These are phyloP conservation scores for Candida fluviatilis DNA, from an alignment of 805 yeast species.

Conservation along the genomic window DNA sequence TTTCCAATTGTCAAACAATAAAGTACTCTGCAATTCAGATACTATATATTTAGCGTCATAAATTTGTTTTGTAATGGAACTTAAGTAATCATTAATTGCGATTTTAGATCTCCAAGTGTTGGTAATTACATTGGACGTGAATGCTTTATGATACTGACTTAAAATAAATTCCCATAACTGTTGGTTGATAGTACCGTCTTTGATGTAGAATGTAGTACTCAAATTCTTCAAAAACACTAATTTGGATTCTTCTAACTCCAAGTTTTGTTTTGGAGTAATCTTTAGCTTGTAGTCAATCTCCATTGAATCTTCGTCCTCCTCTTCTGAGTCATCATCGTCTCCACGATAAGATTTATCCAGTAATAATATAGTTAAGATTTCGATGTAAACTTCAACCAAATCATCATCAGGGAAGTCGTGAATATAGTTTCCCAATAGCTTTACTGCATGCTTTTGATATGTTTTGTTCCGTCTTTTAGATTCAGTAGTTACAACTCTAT, in stretches of 20 bases:
- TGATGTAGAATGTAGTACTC: slow-evolving; percentile 22
- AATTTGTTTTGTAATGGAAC: slow-evolving; percentile 11
- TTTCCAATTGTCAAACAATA: slow-evolving; percentile 23
- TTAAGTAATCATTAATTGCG: slow-evolving; percentile 40
- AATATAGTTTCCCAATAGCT: slow-evolving; percentile 49
- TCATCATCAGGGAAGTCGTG: slow-evolving; percentile 27
- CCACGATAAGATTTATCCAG: slow-evolving; percentile 36
- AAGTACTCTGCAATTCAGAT: slow-evolving; percentile 5
- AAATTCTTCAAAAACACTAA: slow-evolving; percentile 33
- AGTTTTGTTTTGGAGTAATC: slow-evolving; percentile 37
- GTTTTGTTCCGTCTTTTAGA: slow-evolving; percentile 60
- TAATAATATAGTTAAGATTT: slow-evolving; percentile 28
- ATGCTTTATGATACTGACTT: slow-evolving; percentile 18
- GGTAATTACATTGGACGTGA: slow-evolving; percentile 21
- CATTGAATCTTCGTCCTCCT: slow-evolving; percentile 17
- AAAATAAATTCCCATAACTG: slow-evolving; percentile 25
- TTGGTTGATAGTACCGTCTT: slow-evolving; percentile 7
- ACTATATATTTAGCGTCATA: slow-evolving; percentile 7
- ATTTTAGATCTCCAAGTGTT: slow-evolving; percentile 62
- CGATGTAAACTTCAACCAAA: slow-evolving; percentile 35
- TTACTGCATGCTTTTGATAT: slow-evolving; percentile 57
- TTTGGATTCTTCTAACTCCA: slow-evolving; percentile 47
- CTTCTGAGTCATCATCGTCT: slow-evolving; percentile 32
- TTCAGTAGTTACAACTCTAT: slow-evolving; percentile 51
- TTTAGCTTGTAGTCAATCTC: slow-evolving; percentile 14